phyloP scores from a whole-genome alignment of 2,329 filamentous ascomycete species.

The Pseudogymnoascus sp. region DNA sequence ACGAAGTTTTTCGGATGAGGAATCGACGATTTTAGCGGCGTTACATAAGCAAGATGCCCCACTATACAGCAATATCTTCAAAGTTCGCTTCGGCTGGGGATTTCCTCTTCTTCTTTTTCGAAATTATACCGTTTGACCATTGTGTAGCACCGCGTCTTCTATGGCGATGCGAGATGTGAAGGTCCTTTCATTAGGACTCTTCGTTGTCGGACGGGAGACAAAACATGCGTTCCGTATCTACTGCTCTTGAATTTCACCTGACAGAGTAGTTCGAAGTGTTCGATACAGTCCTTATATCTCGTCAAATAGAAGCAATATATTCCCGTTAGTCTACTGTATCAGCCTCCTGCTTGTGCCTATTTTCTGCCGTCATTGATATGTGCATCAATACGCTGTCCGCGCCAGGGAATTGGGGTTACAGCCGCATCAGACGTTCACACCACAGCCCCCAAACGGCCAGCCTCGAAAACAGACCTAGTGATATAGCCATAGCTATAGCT shows the following conservation, averaged over 20 bases:
- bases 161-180: constrained; percentile 32
- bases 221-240: constrained; percentile 72
- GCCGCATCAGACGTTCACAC: constrained; percentile 14
- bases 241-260: constrained; percentile 62
- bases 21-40: constrained; percentile 9
- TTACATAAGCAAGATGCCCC: constrained; percentile 13
- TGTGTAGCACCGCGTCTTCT: constrained; percentile 27
- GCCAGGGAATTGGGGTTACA: constrained; percentile 13
- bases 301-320: constrained; percentile 7
- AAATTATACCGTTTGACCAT: constrained; percentile 33
- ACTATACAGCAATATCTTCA: constrained; percentile 14
- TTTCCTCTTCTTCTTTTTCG: constrained; percentile 27
- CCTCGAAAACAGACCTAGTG: not conserved
- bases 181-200: constrained; percentile 49
- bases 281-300: constrained; percentile 8
- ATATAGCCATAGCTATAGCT: not conserved
- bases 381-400: not conserved
- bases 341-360: too few relatives aligned
- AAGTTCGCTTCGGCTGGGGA: constrained; percentile 15
- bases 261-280: constrained; percentile 12
- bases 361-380: not conserved
- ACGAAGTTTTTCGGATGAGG: constrained; percentile 8
- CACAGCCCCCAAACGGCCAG: constrained; percentile 6
- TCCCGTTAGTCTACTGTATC: not conserved
- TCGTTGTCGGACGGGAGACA: constrained; percentile 56